Conservation (phyloP, 2,329 filamentous ascomycete species). For the Fusarium transvaalense region DNA sequence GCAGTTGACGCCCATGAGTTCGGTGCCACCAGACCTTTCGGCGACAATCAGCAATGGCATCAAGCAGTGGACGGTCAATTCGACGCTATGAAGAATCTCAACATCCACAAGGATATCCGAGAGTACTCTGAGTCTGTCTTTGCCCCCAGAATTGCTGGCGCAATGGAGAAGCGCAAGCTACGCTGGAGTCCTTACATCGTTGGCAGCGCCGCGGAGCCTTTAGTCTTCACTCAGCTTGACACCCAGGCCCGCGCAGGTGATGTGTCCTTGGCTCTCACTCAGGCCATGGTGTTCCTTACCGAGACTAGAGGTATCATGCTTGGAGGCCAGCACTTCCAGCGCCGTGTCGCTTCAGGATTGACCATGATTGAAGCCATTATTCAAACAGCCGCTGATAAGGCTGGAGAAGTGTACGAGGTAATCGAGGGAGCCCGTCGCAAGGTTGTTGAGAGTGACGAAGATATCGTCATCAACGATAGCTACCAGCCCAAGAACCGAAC, state of each 20-base stretch:
- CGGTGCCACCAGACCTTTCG: slow-evolving; percentile 45
- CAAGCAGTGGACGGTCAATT: slow-evolving; percentile 48
- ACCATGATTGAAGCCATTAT: slow-evolving; percentile 45
- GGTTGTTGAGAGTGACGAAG: slow-evolving; percentile 35
- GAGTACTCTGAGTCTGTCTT: slow-evolving; percentile 42
- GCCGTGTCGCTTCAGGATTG: slow-evolving; percentile 48
- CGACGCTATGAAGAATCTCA: slow-evolving; percentile 48
- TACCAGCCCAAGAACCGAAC: slow-evolving; percentile 40
- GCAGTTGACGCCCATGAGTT: slow-evolving; percentile 47
- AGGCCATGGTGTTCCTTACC: slow-evolving; percentile 46
- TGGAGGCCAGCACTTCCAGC: slow-evolving; percentile 51
- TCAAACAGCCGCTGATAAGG: slow-evolving; percentile 45
- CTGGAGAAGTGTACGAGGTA: slow-evolving; percentile 31
- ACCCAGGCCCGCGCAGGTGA: slow-evolving; percentile 45
- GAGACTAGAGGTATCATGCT: slow-evolving; percentile 50
- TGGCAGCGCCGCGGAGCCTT: slow-evolving; percentile 24
- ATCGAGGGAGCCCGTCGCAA: slow-evolving; percentile 45
- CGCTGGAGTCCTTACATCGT: slow-evolving; percentile 49
- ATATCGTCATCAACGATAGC: slow-evolving; percentile 43
- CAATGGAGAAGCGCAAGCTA: slow-evolving; percentile 40
- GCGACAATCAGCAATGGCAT: slow-evolving; percentile 41
- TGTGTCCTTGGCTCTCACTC: slow-evolving; percentile 45
- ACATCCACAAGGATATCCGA: slow-evolving; percentile 48
- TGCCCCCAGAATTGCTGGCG: slow-evolving; percentile 37
- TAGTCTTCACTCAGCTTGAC: slow-evolving; percentile 47